phyloP scores from a whole-genome alignment of 441 rosid species.

The Syzygium syzygioides region DNA sequence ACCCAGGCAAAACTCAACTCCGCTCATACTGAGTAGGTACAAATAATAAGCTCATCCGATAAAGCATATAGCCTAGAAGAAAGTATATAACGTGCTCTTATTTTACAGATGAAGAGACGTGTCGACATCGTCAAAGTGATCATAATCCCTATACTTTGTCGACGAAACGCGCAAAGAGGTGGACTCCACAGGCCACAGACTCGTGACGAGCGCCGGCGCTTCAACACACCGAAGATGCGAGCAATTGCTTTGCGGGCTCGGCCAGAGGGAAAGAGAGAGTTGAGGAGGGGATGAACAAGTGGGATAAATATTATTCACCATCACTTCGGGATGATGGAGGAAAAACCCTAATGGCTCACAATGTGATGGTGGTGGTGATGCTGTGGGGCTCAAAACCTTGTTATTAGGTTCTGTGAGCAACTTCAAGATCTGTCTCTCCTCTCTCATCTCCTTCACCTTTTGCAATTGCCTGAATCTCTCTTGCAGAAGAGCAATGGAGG shows the following conservation, averaged over 20 bases:
- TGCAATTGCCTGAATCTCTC: conserved; percentile 66
- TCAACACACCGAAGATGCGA: conserved; percentile 7
- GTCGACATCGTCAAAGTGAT: conserved; percentile 36
- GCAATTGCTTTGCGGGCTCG: conserved; percentile 5
- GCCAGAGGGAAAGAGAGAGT: conserved; percentile 19
- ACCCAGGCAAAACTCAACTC: not conserved
- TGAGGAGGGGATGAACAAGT: conserved; percentile 20
- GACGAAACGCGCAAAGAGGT: not conserved
- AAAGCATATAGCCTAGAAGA: not conserved
- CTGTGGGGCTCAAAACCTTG: not conserved
- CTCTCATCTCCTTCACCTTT: conserved; percentile 59
- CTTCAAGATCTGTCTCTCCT: conserved; percentile 39
- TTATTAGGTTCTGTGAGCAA: conserved; percentile 14
- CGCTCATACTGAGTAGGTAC: not conserved
- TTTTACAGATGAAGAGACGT: conserved; percentile 72
- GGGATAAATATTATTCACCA: not conserved
- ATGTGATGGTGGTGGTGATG: conserved; percentile 13
- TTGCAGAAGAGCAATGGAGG: conserved; percentile 67
- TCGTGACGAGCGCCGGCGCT: conserved; percentile 6
- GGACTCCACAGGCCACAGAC: conserved; percentile 3
- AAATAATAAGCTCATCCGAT: not conserved
- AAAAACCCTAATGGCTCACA: conserved; percentile 33
- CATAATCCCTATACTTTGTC: conserved; percentile 20
- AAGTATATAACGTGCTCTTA: not conserved
- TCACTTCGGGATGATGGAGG: conserved; percentile 25